Conservation (phyloP, 148 eudicot species). For the Rhododendron ferrugineum region DNA sequence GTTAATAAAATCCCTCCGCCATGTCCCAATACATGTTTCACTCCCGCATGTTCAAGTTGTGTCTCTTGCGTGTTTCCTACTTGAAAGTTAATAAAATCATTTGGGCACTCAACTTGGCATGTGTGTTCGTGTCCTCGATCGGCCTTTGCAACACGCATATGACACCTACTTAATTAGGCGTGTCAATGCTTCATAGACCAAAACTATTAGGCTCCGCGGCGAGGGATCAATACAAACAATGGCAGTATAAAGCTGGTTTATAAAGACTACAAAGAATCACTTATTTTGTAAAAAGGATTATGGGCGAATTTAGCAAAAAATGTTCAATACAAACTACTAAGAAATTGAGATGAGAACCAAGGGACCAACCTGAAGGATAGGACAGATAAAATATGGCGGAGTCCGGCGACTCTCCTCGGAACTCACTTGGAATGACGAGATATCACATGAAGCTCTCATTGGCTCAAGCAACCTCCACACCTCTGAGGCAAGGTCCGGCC, state of each 20-base stretch:
- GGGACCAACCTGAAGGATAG: conserved; percentile 71
- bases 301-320: too few relatives aligned
- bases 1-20: background rate
- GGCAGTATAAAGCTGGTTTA: too few relatives aligned
- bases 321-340: background rate
- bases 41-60: background rate
- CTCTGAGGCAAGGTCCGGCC: conserved; percentile 68
- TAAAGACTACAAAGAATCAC: too few relatives aligned
- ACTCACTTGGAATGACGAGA: conserved; percentile 29
- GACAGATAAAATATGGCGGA: conserved; percentile 72
- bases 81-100: too few relatives aligned
- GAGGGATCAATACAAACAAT: background rate
- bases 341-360: background rate
- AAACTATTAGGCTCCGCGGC: too few relatives aligned
- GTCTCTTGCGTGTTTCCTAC: background rate
- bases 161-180: background rate
- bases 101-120: background rate
- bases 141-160: too few relatives aligned
- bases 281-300: too few relatives aligned
- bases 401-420: conserved; percentile 25
- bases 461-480: conserved; percentile 74
- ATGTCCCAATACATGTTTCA: background rate
- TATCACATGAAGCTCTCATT: conserved; percentile 55
- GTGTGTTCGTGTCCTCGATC: background rate
- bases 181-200: background rate